Evolutionary conservation across 768 basidiomycete species (phyloP).

Genomic region (Inosperma sp.): DNA sequence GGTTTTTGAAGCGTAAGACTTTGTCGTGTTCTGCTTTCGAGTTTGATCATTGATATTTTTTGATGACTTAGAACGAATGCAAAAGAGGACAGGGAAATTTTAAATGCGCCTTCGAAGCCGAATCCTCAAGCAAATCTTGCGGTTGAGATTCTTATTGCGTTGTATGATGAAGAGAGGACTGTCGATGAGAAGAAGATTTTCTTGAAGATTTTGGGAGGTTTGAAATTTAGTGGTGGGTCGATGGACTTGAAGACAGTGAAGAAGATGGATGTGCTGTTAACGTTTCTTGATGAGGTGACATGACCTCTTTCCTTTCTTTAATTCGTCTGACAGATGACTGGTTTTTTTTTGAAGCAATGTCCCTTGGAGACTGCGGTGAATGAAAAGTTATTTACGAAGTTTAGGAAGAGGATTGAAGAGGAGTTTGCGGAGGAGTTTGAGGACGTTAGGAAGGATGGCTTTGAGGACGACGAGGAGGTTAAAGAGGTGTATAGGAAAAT

Average conservation of each 20-base stretch:
- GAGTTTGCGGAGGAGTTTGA: constrained; percentile 41
- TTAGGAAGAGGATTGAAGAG: constrained; percentile 43
- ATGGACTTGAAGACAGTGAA: constrained; percentile 38
- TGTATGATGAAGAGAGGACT: constrained; percentile 45
- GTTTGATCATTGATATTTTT: constrained; percentile 8
- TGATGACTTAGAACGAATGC: constrained; percentile 15
- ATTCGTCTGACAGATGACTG: not conserved
- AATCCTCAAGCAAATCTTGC: constrained; percentile 60
- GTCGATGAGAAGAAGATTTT: constrained; percentile 60
- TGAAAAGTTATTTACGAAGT: constrained; percentile 52
- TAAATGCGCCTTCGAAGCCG: constrained; percentile 20
- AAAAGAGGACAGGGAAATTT: too few relatives aligned
- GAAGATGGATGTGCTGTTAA: constrained; percentile 44
- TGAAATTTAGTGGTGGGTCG: constrained; percentile 54
- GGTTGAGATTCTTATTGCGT: constrained; percentile 46
- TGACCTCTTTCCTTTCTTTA: not conserved
- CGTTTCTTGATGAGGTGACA: constrained; percentile 47
- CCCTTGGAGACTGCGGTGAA: constrained; percentile 52
- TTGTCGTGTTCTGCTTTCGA: not conserved
- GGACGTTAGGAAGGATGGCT: constrained; percentile 31
- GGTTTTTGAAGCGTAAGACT: constrained; percentile 42
- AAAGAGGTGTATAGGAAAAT: constrained; percentile 39
- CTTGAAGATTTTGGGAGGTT: constrained; percentile 58
- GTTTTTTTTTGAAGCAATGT: constrained; percentile 40
- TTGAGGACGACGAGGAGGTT: constrained; percentile 40